A percentile compares a stretch with the other conserved stretches of the same genome.
Evolutionary conservation across 225 moss, liverwort and hornwort species (phyloP).

Genomic region (Marchantia polymorpha): DNA sequence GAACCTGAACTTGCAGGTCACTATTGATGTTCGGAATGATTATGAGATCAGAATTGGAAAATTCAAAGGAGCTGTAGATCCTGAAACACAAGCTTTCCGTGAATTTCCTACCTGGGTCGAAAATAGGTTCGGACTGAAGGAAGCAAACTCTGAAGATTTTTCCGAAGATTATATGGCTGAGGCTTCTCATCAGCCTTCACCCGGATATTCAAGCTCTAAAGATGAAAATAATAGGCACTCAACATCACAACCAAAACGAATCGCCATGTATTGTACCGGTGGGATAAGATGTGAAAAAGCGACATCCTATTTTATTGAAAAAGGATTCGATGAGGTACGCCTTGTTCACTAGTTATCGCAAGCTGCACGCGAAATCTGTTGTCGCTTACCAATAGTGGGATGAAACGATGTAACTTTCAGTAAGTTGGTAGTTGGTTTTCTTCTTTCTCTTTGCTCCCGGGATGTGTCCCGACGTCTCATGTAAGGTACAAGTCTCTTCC

Average conservation of each 20-base stretch:
- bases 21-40: conserved; percentile 85
- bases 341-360: too few species aligned
- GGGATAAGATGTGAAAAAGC: conserved; percentile 98
- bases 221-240: not conserved
- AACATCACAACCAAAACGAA: conserved; percentile 43
- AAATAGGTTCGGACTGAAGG: conserved; percentile 38
- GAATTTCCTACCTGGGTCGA: conserved; percentile 88
- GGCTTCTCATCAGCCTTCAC: conserved; percentile 22
- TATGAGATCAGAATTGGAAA: conserved; percentile 90
- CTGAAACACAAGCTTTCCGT: conserved; percentile 76
- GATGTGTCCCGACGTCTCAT: too few species aligned
- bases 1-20: conserved; percentile 50
- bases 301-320: conserved; percentile 65
- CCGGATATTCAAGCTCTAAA: conserved; percentile 5
- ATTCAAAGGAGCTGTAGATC: conserved; percentile 87
- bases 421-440: too few species aligned
- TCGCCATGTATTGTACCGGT: conserved; percentile 99
- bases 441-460: too few species aligned
- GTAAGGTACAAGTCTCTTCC: too few species aligned
- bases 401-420: too few species aligned
- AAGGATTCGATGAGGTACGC: conserved; percentile 76
- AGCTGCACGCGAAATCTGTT: too few species aligned
- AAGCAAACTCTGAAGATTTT: not conserved
- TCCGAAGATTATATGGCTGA: not conserved
- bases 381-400: too few species aligned